Percentiles rank a stretch among this genome's conserved stretches.
phyloP scores from a whole-genome alignment of 306 rosid genomes.

The Nissolia schottii region DNA sequence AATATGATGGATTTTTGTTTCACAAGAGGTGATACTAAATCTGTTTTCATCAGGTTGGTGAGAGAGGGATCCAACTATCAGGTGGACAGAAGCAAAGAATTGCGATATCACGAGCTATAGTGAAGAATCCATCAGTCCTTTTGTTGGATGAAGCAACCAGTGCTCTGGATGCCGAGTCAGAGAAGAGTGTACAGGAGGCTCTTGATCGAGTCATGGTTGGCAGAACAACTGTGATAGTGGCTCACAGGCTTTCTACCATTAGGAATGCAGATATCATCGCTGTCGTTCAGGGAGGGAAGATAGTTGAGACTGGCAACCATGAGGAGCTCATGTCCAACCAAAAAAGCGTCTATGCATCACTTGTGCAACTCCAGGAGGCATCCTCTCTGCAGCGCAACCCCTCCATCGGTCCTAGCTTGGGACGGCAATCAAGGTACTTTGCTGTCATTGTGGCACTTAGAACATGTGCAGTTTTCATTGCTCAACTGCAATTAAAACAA shows the following conservation, averaged over 20 bases:
- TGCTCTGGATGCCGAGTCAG: constrained; percentile 91
- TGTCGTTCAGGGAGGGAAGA: constrained; percentile 78
- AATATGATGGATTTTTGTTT: neutral
- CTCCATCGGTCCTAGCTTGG: constrained; percentile 47
- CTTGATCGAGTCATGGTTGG: constrained; percentile 97
- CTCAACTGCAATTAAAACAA: neutral
- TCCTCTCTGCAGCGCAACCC: constrained; percentile 59
- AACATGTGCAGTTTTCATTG: neutral
- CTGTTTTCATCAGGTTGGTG: constrained; percentile 76
- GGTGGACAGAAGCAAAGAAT: constrained; percentile 98
- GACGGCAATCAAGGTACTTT: constrained; percentile 64
- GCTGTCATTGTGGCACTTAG: neutral
- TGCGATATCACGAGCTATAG: constrained; percentile 86
- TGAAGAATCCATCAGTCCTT: constrained; percentile 85
- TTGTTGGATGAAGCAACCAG: constrained; percentile 94
- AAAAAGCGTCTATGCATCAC: constrained; percentile 70
- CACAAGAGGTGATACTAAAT: constrained; percentile 3
- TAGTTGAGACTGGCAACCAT: constrained; percentile 91
- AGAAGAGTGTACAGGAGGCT: constrained; percentile 96
- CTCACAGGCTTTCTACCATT: constrained; percentile 91
- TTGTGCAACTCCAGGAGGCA: constrained; percentile 73
- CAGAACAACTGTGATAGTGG: constrained; percentile 83
- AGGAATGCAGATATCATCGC: constrained; percentile 82
- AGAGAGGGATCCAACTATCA: constrained; percentile 93
- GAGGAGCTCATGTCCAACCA: constrained; percentile 78